These are phyloP conservation scores for Cytospora chrysosperma DNA, from an alignment of 2,329 filamentous ascomycete species.

Conservation along the genomic window DNA sequence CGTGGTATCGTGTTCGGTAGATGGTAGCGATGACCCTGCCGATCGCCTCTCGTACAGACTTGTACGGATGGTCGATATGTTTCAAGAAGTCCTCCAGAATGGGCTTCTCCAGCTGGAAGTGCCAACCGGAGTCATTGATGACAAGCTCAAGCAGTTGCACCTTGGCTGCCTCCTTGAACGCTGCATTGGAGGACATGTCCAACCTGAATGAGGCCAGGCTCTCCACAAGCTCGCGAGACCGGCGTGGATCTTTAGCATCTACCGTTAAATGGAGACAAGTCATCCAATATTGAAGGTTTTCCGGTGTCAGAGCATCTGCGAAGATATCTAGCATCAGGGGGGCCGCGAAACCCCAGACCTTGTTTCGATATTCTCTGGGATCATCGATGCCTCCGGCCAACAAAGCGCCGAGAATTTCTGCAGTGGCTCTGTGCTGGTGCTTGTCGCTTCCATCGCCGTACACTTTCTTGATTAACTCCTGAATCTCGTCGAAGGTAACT, in stretches of 20 bases:
- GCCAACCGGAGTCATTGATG: conserved; percentile 88
- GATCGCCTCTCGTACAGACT: conserved; percentile 93
- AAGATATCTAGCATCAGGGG: conserved; percentile 85
- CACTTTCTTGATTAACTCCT: conserved; percentile 72
- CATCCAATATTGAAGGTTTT: conserved; percentile 93
- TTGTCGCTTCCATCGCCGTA: conserved; percentile 95
- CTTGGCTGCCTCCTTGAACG: conserved; percentile 98
- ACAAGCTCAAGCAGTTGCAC: conserved; percentile 86
- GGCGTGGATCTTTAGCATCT: conserved; percentile 84
- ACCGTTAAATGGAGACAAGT: conserved; percentile 88
- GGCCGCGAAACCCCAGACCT: conserved; percentile 86
- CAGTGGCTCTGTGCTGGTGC: conserved; percentile 92
- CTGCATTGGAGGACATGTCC: conserved; percentile 92
- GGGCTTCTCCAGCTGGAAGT: conserved; percentile 86
- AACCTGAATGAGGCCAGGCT: conserved; percentile 81
- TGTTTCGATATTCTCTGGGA: conserved; percentile 67
- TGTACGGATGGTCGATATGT: conserved; percentile 96
- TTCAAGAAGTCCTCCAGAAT: conserved; percentile 85
- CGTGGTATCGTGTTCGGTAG: conserved; percentile 88
- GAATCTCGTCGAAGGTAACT: conserved; percentile 83
- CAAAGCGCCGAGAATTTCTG: conserved; percentile 87
- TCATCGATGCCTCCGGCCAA: conserved; percentile 79
- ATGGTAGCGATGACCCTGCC: conserved; percentile 85
- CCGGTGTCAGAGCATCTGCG: conserved; percentile 87
- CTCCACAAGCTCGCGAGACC: conserved; percentile 82